Evolutionary conservation across 371 early-diverging fungal genomes (phyloP).

Genomic region (Rhizopus stolonifer): DNA sequence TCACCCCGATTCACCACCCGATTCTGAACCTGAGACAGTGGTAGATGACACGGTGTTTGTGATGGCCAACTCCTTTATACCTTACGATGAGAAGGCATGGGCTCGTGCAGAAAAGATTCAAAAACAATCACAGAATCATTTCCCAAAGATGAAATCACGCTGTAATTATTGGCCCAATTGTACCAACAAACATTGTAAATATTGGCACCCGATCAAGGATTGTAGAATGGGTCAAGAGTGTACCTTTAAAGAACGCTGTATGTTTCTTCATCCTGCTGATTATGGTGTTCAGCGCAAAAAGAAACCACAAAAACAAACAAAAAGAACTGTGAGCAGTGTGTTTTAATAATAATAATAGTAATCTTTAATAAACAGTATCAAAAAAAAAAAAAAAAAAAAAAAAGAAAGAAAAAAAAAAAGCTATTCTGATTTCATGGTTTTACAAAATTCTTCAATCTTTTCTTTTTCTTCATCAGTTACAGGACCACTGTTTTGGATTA

Average conservation of each 20-base stretch:
- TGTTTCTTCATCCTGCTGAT: conserved; percentile 54
- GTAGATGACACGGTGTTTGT: background rate
- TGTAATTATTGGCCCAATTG: conserved; percentile 61
- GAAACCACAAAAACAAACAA: background rate
- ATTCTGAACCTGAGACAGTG: background rate
- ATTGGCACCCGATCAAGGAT: conserved; percentile 46
- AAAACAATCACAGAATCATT: conserved; percentile 36
- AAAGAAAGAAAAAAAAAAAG: too few species aligned
- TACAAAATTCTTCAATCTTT: conserved; percentile 12
- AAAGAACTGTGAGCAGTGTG: background rate
- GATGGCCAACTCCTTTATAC: background rate
- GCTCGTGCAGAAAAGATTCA: conserved; percentile 36
- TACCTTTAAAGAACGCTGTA: conserved; percentile 42
- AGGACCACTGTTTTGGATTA: conserved; percentile 18
- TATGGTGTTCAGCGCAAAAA: background rate
- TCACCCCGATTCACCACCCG: background rate
- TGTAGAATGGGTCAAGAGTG: conserved; percentile 58
- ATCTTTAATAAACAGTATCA: too few species aligned
- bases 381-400: too few species aligned
- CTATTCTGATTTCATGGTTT: background rate
- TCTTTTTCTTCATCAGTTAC: conserved; percentile 17
- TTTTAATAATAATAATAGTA: too few species aligned
- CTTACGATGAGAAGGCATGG: conserved; percentile 27
- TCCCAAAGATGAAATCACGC: conserved; percentile 46
- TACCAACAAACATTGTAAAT: conserved; percentile 64